phyloP scores from a whole-genome alignment of 2,329 filamentous ascomycete species.

The Pseudonectria foliicola region DNA sequence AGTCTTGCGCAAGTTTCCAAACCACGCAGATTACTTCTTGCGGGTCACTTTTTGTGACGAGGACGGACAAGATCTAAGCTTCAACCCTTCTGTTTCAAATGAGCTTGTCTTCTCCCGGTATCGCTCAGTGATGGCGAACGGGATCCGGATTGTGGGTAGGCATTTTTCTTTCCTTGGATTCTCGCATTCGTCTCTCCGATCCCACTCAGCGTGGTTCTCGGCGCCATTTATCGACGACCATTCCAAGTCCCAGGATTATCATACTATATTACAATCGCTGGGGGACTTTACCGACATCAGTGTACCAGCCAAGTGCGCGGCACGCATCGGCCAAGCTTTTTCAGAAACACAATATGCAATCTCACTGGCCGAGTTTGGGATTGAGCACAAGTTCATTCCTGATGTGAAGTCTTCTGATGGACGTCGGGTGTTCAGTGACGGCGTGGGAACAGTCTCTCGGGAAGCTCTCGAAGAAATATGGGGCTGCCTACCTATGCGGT shows the following conservation, averaged over 20 bases:
- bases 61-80: constrained; percentile 55
- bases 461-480: constrained; percentile 55
- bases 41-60: constrained; percentile 71
- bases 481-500: constrained; percentile 40
- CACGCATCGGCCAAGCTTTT: constrained; percentile 60
- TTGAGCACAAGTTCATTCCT: constrained; percentile 28
- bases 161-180: constrained; percentile 65
- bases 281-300: constrained; percentile 45
- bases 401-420: constrained; percentile 46
- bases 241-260: constrained; percentile 26
- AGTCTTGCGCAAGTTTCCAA: constrained; percentile 58
- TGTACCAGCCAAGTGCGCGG: constrained; percentile 49
- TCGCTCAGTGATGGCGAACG: constrained; percentile 47
- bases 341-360: constrained; percentile 66
- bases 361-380: constrained; percentile 32
- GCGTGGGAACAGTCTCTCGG: constrained; percentile 65
- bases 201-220: constrained; percentile 62
- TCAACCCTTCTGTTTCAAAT: constrained; percentile 41
- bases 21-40: constrained; percentile 56
- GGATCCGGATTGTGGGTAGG: constrained; percentile 58
- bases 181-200: constrained; percentile 68
- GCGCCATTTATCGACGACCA: constrained; percentile 37
- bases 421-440: constrained; percentile 65
- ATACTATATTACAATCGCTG: constrained; percentile 38
- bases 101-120: constrained; percentile 53